Evolutionary conservation across 495 filamentous ascomycete genomes (phyloP).

Genomic region (Penicillium goetzii): DNA sequence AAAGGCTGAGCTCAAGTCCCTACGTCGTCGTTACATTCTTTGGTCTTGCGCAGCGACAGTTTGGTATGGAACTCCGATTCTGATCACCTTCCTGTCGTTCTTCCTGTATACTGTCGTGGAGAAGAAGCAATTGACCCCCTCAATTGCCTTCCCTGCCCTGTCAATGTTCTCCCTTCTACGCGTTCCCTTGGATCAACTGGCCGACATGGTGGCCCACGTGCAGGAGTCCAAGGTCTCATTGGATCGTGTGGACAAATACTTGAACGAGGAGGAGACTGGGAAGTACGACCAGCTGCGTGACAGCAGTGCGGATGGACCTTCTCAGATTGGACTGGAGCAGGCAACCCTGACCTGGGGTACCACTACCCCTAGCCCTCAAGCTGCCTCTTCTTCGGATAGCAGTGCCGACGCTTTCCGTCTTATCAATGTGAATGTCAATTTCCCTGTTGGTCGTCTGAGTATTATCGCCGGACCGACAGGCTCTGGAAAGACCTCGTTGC

Average conservation of each 20-base stretch:
- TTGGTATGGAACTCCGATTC: constrained; percentile 93
- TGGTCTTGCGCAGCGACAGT: constrained; percentile 91
- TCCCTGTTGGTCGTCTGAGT: constrained; percentile 80
- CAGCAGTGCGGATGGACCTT: constrained; percentile 60
- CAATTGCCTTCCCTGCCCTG: constrained; percentile 93
- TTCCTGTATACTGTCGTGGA: constrained; percentile 90
- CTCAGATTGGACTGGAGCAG: constrained; percentile 78
- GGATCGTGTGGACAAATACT: constrained; percentile 93
- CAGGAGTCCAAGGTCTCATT: constrained; percentile 97
- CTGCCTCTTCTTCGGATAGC: constrained; percentile 26
- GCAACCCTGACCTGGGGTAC: constrained; percentile 90
- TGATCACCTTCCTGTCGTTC: constrained; percentile 97
- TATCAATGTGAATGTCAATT: constrained; percentile 75
- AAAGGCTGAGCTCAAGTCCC: constrained; percentile 70
- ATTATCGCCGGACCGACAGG: constrained; percentile 92
- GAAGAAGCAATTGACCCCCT: constrained; percentile 85
- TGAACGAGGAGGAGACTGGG: constrained; percentile 93
- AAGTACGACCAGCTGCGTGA: constrained; percentile 87
- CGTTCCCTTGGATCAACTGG: constrained; percentile 91
- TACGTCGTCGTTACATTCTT: constrained; percentile 82
- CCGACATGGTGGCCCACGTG: constrained; percentile 98
- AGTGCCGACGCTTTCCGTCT: constrained; percentile 71
- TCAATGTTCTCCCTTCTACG: constrained; percentile 96
- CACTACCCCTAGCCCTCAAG: constrained; percentile 39
- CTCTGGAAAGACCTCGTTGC: constrained; percentile 89